A percentile compares a stretch with the other conserved stretches of the same genome.
Evolutionary conservation across 2,329 filamentous ascomycete species (phyloP).

Genomic region (Cladosporium colombiae): DNA sequence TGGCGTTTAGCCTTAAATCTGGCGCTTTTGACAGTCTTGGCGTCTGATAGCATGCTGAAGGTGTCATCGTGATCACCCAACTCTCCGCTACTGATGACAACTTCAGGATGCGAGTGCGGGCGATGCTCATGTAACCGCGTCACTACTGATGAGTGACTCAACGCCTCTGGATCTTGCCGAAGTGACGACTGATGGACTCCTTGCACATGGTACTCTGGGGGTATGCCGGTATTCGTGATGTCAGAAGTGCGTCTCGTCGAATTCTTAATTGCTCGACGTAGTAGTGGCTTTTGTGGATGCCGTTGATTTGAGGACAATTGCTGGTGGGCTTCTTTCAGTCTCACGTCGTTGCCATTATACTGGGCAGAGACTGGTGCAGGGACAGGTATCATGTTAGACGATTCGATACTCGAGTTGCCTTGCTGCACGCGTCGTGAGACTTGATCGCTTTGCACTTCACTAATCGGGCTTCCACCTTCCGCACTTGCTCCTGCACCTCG

Average conservation of each 20-base stretch:
- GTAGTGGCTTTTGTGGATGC: conserved; percentile 9
- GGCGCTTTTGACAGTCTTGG: not conserved
- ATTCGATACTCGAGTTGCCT: conserved; percentile 16
- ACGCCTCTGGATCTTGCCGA: not conserved
- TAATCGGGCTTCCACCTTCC: not conserved
- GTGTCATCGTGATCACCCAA: not conserved
- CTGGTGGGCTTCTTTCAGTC: not conserved
- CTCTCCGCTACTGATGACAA: not conserved
- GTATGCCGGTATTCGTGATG: not conserved
- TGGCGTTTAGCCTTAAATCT: not conserved
- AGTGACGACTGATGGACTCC: not conserved
- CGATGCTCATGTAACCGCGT: not conserved
- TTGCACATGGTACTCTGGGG: not conserved
- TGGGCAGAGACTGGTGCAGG: conserved; percentile 16
- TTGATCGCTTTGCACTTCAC: conserved; percentile 2
- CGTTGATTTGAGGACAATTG: not conserved
- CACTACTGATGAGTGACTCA: not conserved
- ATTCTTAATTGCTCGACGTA: conserved; percentile 24
- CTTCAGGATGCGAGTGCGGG: not conserved
- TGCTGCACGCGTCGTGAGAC: conserved; percentile 13
- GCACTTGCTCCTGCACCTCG: not conserved
- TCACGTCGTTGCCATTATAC: conserved; percentile 16
- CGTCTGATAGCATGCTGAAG: not conserved
- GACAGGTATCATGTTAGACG: conserved; percentile 15
- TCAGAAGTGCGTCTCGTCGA: conserved; percentile 19